phyloP scores from a whole-genome alignment of 2,329 filamentous ascomycete species.

The Fusarium sp. region DNA sequence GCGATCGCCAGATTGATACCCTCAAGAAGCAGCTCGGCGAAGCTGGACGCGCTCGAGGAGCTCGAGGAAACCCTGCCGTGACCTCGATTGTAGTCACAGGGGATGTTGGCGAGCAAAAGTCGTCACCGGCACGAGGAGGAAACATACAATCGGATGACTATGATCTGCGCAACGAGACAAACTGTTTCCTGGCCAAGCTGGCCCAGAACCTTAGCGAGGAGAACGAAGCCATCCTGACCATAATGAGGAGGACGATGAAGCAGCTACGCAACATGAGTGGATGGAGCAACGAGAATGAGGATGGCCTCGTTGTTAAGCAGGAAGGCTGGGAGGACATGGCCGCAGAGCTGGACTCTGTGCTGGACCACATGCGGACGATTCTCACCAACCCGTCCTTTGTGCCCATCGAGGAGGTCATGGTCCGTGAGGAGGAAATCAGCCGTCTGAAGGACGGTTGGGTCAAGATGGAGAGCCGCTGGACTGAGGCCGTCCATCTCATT shows the following conservation, averaged over 20 bases:
- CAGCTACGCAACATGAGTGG: slow-evolving; percentile 79
- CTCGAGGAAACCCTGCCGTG: slow-evolving; percentile 65
- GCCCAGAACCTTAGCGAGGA: slow-evolving; percentile 89
- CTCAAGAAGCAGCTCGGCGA: slow-evolving; percentile 89
- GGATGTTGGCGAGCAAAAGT: slow-evolving; percentile 63
- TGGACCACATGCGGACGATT: slow-evolving; percentile 84
- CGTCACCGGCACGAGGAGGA: slow-evolving; percentile 43
- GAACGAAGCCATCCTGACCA: slow-evolving; percentile 82
- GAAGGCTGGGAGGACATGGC: slow-evolving; percentile 74
- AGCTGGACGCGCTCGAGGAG: slow-evolving; percentile 71
- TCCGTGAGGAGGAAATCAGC: slow-evolving; percentile 91
- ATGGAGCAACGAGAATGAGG: slow-evolving; percentile 54
- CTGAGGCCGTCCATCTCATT: slow-evolving; percentile 89
- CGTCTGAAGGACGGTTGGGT: slow-evolving; percentile 88
- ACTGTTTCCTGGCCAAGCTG: slow-evolving; percentile 87
- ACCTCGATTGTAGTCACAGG: slow-evolving; percentile 69
- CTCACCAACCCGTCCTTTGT: slow-evolving; percentile 97
- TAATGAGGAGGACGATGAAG: slow-evolving; percentile 78
- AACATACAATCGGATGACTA: slow-evolving; percentile 61
- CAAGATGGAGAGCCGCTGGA: slow-evolving; percentile 92
- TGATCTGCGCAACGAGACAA: slow-evolving; percentile 86
- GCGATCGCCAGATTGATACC: slow-evolving; percentile 88
- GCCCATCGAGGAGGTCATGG: slow-evolving; percentile 90
- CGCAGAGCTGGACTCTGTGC: slow-evolving; percentile 78
- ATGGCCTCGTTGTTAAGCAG: slow-evolving; percentile 50